Percentiles rank a stretch among this genome's conserved stretches.
Conservation (phyloP, 2,329 filamentous ascomycete genomes). For the Pseudopyricularia cyperi region DNA sequence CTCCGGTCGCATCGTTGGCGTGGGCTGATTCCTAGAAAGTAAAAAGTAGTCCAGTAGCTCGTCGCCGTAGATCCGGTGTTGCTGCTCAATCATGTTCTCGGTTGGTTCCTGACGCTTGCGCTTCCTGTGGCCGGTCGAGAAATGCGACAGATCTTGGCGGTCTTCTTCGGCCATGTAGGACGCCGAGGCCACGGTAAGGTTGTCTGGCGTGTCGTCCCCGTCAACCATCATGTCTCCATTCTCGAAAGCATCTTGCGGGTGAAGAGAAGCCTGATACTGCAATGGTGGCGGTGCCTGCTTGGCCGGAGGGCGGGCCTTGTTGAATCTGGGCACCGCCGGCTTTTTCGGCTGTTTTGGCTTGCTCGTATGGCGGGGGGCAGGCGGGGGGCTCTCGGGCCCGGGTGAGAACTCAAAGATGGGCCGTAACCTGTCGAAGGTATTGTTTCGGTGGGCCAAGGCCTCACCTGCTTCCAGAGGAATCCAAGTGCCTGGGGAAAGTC, state of each 20-base stretch:
- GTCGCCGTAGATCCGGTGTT: constrained; percentile 84
- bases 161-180: constrained; percentile 67
- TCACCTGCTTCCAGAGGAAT: constrained; percentile 77
- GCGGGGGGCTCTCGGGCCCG: constrained; percentile 78
- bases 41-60: constrained; percentile 94
- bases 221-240: constrained; percentile 46
- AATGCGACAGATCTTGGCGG: constrained; percentile 56
- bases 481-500: constrained; percentile 61
- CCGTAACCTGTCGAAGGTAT: constrained; percentile 67
- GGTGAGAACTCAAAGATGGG: constrained; percentile 84
- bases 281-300: background rate
- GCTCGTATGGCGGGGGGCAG: constrained; percentile 82
- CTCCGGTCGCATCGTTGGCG: constrained; percentile 57
- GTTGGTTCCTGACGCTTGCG: constrained; percentile 58
- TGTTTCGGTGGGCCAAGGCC: constrained; percentile 73
- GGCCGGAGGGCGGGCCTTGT: constrained; percentile 9
- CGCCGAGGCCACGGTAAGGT: constrained; percentile 69
- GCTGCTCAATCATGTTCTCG: constrained; percentile 59
- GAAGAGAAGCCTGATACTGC: constrained; percentile 7
- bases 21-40: constrained; percentile 60
- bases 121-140: constrained; percentile 51
- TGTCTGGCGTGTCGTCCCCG: constrained; percentile 73
- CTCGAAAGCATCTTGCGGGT: constrained; percentile 48
- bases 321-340: constrained; percentile 42
- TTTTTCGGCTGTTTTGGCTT: constrained; percentile 67